Evolutionary conservation across 305 asterid species (phyloP).

Genomic region (Ilex paraguariensis): DNA sequence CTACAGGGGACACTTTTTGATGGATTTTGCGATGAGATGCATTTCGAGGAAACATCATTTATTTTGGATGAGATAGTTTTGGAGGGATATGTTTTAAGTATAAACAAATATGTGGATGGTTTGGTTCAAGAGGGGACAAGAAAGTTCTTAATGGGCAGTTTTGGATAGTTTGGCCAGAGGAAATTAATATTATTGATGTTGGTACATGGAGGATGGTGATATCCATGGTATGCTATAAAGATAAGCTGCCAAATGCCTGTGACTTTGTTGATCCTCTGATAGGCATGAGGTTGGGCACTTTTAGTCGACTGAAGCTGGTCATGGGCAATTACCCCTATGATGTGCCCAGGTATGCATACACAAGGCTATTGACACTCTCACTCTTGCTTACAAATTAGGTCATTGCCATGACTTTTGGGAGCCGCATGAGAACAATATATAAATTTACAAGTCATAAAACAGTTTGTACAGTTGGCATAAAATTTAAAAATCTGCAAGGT

Average conservation of each 20-base stretch:
- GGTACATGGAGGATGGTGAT: constrained; percentile 47
- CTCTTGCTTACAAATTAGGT: not conserved
- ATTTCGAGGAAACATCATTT: constrained; percentile 51
- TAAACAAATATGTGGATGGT: constrained; percentile 32
- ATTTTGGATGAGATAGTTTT: constrained; percentile 73
- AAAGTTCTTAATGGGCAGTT: constrained; percentile 30
- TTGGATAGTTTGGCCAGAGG: constrained; percentile 40
- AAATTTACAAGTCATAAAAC: no score
- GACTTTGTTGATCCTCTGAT: constrained; percentile 32
- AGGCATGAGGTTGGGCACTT: constrained; percentile 15
- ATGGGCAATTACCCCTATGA: not conserved
- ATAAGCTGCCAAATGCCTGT: constrained; percentile 23
- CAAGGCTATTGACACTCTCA: not conserved
- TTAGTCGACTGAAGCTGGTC: constrained; percentile 12
- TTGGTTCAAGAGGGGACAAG: constrained; percentile 25
- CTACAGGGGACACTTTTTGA: constrained; percentile 56
- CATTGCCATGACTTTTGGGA: no score
- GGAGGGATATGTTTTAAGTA: constrained; percentile 40
- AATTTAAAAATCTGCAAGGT: no score
- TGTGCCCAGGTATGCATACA: not conserved
- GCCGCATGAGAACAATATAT: no score
- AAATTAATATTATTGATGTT: constrained; percentile 33
- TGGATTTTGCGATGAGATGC: constrained; percentile 50
- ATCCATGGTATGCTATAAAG: constrained; percentile 32
- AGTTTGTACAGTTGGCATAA: no score